Percentiles rank a stretch among this genome's conserved stretches.
Evolutionary conservation across 2,329 filamentous ascomycete species (phyloP).

Genomic region (Podosphaera aphanis): DNA sequence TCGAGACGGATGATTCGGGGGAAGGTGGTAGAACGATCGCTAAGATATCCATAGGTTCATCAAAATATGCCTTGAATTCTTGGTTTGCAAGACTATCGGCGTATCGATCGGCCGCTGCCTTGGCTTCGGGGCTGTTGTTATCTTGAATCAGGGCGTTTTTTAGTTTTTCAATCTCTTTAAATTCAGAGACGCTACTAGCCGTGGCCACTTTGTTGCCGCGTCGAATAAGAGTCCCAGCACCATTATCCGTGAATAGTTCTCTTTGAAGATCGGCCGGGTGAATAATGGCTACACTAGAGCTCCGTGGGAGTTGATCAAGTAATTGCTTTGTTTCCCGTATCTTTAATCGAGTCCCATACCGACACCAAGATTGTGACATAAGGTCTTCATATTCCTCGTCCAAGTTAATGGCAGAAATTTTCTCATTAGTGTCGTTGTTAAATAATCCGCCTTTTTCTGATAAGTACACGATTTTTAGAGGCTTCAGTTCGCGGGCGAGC

Average conservation of each 20-base stretch:
- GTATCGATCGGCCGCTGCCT: slow-evolving; percentile 68
- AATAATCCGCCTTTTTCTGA: slow-evolving; percentile 94
- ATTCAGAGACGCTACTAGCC: slow-evolving; percentile 45
- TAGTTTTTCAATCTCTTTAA: slow-evolving; percentile 52
- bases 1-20: slow-evolving; percentile 44
- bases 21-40: slow-evolving; percentile 64
- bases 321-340: slow-evolving; percentile 95
- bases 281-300: slow-evolving; percentile 90
- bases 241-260: slow-evolving; percentile 88
- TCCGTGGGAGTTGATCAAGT: slow-evolving; percentile 65
- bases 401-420: slow-evolving; percentile 91
- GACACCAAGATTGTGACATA: slow-evolving; percentile 86
- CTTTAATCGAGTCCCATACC: slow-evolving; percentile 85
- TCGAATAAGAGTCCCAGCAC: slow-evolving; percentile 78
- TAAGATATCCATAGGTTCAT: slow-evolving; percentile 80
- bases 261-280: slow-evolving; percentile 90
- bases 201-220: slow-evolving; percentile 74
- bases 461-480: slow-evolving; percentile 94
- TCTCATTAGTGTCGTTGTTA: slow-evolving; percentile 77
- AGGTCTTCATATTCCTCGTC: slow-evolving; percentile 88
- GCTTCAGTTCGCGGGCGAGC: slow-evolving; percentile 68
- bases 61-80: slow-evolving; percentile 80
- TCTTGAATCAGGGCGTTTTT: slow-evolving; percentile 68
- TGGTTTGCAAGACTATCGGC: slow-evolving; percentile 53
- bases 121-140: slow-evolving; percentile 63